Conservation (phyloP, 2,329 filamentous ascomycete species). For the Penicillium sclerotigenum region DNA sequence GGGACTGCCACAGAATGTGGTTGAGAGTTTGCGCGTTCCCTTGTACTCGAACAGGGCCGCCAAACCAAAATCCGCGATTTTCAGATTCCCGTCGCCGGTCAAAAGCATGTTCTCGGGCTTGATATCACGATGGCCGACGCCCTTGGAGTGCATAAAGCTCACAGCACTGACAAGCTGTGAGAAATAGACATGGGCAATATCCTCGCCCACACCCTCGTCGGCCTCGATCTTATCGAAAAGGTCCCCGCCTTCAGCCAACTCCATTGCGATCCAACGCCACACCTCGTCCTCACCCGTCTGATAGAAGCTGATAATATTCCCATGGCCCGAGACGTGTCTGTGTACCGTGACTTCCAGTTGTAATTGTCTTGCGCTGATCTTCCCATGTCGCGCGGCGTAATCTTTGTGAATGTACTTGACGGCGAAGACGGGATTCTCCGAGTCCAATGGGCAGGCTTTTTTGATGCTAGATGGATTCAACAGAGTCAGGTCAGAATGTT, state of each 20-base stretch:
- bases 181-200: conserved; percentile 97
- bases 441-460: conserved; percentile 76
- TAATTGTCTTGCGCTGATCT: conserved; percentile 83
- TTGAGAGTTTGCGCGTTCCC: conserved; percentile 74
- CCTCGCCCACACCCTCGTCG: conserved; percentile 87
- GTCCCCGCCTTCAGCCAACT: conserved; percentile 90
- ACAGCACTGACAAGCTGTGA: conserved; percentile 85
- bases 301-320: conserved; percentile 92
- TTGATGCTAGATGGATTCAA: conserved; percentile 64
- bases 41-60: conserved; percentile 91
- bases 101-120: conserved; percentile 96
- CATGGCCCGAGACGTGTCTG: conserved; percentile 80
- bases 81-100: conserved; percentile 78
- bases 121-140: conserved; percentile 86
- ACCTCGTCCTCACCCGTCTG: conserved; percentile 76
- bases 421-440: conserved; percentile 75
- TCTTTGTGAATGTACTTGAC: conserved; percentile 99
- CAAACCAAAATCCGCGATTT: conserved; percentile 95
- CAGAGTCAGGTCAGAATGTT: not conserved
- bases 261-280: conserved; percentile 99
- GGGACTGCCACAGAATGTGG: conserved; percentile 89
- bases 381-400: conserved; percentile 84
- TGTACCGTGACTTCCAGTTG: conserved; percentile 89
- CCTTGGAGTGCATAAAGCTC: conserved; percentile 92
- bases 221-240: conserved; percentile 99